These are phyloP conservation scores for Ceratobasidium sp. DNA, from an alignment of 1,284 basidiomycete genomes.

Conservation along the genomic window DNA sequence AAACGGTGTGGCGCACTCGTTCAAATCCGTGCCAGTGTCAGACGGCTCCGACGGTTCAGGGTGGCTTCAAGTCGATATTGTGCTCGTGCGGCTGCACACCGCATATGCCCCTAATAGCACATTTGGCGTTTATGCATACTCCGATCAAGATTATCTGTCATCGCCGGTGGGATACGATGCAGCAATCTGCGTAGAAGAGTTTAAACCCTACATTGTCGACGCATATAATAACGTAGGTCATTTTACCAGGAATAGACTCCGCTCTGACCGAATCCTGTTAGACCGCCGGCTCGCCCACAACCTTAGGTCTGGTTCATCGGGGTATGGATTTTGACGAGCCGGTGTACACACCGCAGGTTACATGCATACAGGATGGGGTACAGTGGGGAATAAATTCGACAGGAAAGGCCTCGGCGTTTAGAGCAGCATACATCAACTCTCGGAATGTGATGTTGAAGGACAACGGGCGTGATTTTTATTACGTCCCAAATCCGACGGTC, in stretches of 20 bases:
- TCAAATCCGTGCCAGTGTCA: slow-evolving; percentile 3
- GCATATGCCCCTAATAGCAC: slow-evolving; percentile 24
- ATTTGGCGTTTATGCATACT: slow-evolving; percentile 16
- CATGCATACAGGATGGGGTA: neutral
- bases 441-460: slow-evolving; percentile 33
- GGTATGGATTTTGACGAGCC: slow-evolving; percentile 22
- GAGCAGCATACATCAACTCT: slow-evolving; percentile 23
- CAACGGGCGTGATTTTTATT: slow-evolving; percentile 32
- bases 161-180: slow-evolving; percentile 35
- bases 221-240: slow-evolving; percentile 26
- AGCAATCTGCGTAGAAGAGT: slow-evolving; percentile 28
- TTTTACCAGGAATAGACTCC: too few relatives aligned
- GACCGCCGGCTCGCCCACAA: slow-evolving; percentile 6
- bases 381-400: slow-evolving; percentile 28
- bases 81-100: slow-evolving; percentile 25
- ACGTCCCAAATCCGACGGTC: slow-evolving; percentile 36
- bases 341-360: neutral
- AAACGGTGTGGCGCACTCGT: slow-evolving; percentile 32
- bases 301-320: neutral
- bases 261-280: neutral
- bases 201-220: slow-evolving; percentile 18
- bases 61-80: slow-evolving; percentile 33
- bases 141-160: neutral
- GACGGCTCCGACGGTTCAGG: slow-evolving; percentile 12
- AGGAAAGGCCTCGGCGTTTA: slow-evolving; percentile 25